Percentiles rank a stretch among this genome's conserved stretches.
These are phyloP conservation scores for Ceratopteris richardii DNA, from an alignment of 75 land plant genomes.

Conservation along the genomic window DNA sequence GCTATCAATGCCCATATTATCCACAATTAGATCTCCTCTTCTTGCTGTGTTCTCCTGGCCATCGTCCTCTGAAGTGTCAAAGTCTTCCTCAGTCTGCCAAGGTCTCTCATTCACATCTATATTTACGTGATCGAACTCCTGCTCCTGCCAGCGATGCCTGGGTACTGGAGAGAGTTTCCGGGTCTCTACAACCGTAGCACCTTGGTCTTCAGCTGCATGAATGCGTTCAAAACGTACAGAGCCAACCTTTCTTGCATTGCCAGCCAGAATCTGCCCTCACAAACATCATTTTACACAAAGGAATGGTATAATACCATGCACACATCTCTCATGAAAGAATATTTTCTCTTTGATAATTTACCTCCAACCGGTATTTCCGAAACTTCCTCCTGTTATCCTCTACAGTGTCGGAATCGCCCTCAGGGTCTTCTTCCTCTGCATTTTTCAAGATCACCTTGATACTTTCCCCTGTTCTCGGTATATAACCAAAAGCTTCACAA, in stretches of 20 bases:
- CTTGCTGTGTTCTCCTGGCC: background rate
- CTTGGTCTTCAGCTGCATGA: slow-evolving; percentile 23
- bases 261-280: slow-evolving; percentile 56
- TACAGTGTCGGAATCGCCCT: slow-evolving; percentile 36
- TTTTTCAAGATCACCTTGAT: slow-evolving; percentile 62
- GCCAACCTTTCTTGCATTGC: slow-evolving; percentile 82
- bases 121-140: too few relatives aligned
- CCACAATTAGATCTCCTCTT: background rate
- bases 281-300: too few relatives aligned
- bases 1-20: background rate
- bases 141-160: slow-evolving; percentile 34
- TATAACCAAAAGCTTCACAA: slow-evolving; percentile 93
- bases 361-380: slow-evolving; percentile 78
- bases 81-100: background rate
- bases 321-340: too few relatives aligned
- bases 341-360: too few relatives aligned
- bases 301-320: too few relatives aligned
- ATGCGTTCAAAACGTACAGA: slow-evolving; percentile 68
- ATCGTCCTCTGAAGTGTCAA: slow-evolving; percentile 1
- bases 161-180: slow-evolving; percentile 44
- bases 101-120: background rate
- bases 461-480: slow-evolving; percentile 85
- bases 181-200: slow-evolving; percentile 27
- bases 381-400: slow-evolving; percentile 60
- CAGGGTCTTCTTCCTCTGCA: slow-evolving; percentile 46